Evolutionary conservation across 2,329 filamentous ascomycete genomes (phyloP).

Genomic region (Rhynchosporium graminicola): DNA sequence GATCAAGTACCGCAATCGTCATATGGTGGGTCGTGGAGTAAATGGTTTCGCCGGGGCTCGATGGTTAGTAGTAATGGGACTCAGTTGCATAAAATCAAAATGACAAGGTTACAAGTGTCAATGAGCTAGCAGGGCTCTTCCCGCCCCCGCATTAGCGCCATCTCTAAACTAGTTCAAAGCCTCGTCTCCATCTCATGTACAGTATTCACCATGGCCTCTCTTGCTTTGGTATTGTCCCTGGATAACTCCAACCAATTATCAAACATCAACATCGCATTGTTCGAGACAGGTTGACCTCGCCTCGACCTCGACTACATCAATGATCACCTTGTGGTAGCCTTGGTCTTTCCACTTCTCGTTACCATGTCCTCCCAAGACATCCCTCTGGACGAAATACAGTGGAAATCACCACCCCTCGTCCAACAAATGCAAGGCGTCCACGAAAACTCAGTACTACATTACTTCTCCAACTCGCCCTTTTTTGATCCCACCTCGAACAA

Average conservation of each 20-base stretch:
- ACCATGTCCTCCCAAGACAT: slow-evolving; percentile 52
- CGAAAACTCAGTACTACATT: slow-evolving; percentile 62
- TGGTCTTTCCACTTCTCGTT: neutral
- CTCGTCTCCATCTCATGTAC: neutral
- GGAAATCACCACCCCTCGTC: slow-evolving; percentile 55
- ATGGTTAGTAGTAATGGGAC: neutral
- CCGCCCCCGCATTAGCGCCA: slow-evolving; percentile 5
- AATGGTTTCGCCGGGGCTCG: too few species aligned
- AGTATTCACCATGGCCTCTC: neutral
- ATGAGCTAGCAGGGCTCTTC: neutral
- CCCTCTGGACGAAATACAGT: slow-evolving; percentile 68
- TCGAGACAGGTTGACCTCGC: too few species aligned
- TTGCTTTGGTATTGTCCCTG: neutral
- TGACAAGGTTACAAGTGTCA: neutral
- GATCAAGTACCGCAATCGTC: too few species aligned
- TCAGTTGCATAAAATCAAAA: neutral
- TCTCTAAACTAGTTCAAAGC: neutral
- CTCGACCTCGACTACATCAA: neutral
- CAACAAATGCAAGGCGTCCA: slow-evolving; percentile 58
- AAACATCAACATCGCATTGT: neutral
- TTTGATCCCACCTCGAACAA: slow-evolving; percentile 70
- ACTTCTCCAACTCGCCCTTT: slow-evolving; percentile 68
- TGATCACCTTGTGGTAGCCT: neutral
- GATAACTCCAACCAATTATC: neutral
- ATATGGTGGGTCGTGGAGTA: too few species aligned